A percentile compares a stretch with the other conserved stretches of the same genome.
These are phyloP conservation scores for Sarocladiaceae sp. DNA, from an alignment of 2,329 filamentous ascomycete species.

Conservation along the genomic window DNA sequence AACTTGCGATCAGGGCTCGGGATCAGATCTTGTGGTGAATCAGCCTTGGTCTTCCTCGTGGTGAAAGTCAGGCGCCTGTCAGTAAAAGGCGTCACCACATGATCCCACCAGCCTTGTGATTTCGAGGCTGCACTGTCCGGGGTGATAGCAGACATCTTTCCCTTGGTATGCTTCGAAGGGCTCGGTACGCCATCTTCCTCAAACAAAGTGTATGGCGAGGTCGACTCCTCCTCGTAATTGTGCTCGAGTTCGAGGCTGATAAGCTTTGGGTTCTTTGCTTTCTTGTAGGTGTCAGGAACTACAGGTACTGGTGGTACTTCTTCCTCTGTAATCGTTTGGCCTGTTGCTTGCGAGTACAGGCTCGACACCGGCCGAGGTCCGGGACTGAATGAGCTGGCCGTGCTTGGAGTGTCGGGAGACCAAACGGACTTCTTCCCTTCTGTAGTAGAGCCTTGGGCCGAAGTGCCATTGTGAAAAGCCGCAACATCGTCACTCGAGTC, in stretches of 20 bases:
- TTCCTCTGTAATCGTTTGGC: conserved; percentile 11
- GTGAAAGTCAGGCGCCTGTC: conserved; percentile 41
- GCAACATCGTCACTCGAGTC: conserved; percentile 13
- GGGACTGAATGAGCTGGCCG: conserved; percentile 34
- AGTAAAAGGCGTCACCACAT: conserved; percentile 66
- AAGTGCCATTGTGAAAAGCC: neutral
- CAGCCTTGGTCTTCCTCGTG: conserved; percentile 28
- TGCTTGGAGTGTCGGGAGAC: conserved; percentile 57
- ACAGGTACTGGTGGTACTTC: conserved; percentile 57
- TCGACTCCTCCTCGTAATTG: conserved; percentile 38
- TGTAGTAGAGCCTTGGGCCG: neutral
- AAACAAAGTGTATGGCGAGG: conserved; percentile 62
- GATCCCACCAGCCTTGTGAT: conserved; percentile 74
- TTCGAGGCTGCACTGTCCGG: conserved; percentile 50
- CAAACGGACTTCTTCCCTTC: conserved; percentile 44
- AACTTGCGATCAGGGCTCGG: neutral
- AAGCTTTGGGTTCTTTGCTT: conserved; percentile 25
- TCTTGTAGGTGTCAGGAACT: conserved; percentile 43
- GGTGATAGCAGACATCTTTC: conserved; percentile 31
- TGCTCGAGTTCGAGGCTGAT: conserved; percentile 30
- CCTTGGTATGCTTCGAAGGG: conserved; percentile 32
- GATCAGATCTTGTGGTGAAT: conserved; percentile 23
- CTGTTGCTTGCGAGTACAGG: conserved; percentile 54
- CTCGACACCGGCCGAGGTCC: conserved; percentile 47
- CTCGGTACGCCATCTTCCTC: conserved; percentile 59